Evolutionary conservation across 176 grass and related monocot genomes (phyloP).

Genomic region (Lolium rigidum): DNA sequence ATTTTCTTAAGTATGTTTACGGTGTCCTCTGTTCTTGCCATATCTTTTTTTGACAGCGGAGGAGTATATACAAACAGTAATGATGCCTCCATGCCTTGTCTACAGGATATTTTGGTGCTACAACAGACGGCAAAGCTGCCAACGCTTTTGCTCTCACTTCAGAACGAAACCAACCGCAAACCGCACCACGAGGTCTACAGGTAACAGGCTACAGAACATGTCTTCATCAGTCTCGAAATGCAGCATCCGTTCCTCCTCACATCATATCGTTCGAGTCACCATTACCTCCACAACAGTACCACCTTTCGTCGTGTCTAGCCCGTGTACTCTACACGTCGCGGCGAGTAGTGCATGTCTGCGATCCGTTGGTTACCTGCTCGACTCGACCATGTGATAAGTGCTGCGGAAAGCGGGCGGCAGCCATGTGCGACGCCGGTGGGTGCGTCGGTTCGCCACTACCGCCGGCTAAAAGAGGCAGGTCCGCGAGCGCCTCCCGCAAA

Average conservation of each 20-base stretch:
- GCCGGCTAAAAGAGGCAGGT: background rate
- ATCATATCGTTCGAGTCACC: background rate
- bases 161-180: background rate
- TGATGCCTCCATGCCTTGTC: too few species aligned
- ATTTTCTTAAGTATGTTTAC: too few species aligned
- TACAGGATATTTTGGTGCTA: background rate
- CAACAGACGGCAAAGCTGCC: constrained; percentile 33
- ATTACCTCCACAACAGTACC: background rate
- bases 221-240: background rate
- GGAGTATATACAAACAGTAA: too few species aligned
- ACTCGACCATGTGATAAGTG: constrained; percentile 48
- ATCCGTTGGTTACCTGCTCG: background rate
- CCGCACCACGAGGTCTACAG: background rate
- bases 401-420: constrained; percentile 5
- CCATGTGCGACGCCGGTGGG: constrained; percentile 43
- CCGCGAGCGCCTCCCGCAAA: background rate
- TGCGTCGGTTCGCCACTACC: constrained; percentile 43
- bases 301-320: background rate
- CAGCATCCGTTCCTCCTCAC: background rate
- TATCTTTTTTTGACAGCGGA: too few species aligned
- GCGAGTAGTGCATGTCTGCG: background rate
- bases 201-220: too few species aligned
- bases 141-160: background rate
- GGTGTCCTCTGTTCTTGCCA: too few species aligned
- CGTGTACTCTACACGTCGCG: constrained; percentile 1